A percentile compares a stretch with the other conserved stretches of the same genome.
Evolutionary conservation across 2,329 filamentous ascomycete species (phyloP).

Genomic region (Fusarium sp.): DNA sequence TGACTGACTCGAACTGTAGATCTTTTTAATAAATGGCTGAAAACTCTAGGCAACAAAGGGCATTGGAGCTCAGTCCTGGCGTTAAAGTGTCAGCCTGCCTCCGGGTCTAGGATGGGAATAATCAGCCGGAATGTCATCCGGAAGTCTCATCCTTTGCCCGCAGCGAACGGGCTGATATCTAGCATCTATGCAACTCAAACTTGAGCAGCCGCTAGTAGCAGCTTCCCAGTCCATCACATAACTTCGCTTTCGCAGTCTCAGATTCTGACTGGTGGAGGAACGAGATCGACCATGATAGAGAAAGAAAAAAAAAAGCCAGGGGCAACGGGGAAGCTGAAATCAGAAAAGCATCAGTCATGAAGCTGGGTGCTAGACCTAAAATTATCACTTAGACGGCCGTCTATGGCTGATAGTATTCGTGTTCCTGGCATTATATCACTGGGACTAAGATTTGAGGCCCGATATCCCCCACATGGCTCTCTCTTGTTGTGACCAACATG

Average conservation of each 20-base stretch:
- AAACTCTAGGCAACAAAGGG: neutral
- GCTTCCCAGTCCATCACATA: slow-evolving; percentile 11
- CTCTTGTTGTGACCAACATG: slow-evolving; percentile 21
- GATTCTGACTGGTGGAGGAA: slow-evolving; percentile 11
- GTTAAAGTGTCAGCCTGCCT: neutral
- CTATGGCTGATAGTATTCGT: neutral
- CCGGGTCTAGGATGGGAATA: slow-evolving; percentile 22
- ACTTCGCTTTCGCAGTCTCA: neutral
- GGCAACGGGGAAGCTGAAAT: neutral
- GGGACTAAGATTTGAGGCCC: slow-evolving; percentile 28
- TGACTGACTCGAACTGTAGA: slow-evolving; percentile 22
- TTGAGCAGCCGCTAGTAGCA: slow-evolving; percentile 21
- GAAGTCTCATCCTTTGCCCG: slow-evolving; percentile 17
- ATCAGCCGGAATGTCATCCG: neutral
- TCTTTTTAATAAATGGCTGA: slow-evolving; percentile 1
- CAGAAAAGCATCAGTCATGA: neutral
- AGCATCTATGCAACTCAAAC: slow-evolving; percentile 24
- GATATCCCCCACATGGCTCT: slow-evolving; percentile 22
- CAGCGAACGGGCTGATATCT: slow-evolving; percentile 29
- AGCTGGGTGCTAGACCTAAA: neutral
- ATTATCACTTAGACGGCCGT: neutral
- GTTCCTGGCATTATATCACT: slow-evolving; percentile 9
- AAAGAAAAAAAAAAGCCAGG: slow-evolving; percentile 11
- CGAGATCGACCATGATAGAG: slow-evolving; percentile 13
- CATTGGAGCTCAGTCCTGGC: slow-evolving; percentile 5